Evolutionary conservation across 192 early-diverging fungal genomes (phyloP).

Genomic region (Coemansia sp.): DNA sequence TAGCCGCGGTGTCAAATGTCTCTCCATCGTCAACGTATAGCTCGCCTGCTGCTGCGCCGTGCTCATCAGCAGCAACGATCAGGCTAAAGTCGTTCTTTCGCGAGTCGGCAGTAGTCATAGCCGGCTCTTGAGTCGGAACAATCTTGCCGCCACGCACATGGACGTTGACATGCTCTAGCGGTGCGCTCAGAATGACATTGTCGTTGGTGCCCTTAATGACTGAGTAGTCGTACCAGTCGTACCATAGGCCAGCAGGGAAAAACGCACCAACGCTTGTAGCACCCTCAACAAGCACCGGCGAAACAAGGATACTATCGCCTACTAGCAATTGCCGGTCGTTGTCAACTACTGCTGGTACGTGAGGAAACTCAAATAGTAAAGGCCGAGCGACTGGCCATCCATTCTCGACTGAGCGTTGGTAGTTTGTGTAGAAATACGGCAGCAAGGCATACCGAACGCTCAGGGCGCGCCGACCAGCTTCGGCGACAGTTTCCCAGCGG

Average conservation of each 20-base stretch:
- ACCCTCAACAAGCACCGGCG: slow-evolving; percentile 61
- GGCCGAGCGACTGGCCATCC: slow-evolving; percentile 65
- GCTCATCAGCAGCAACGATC: slow-evolving; percentile 61
- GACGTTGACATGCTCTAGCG: slow-evolving; percentile 63
- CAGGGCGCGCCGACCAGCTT: slow-evolving; percentile 60
- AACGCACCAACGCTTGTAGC: slow-evolving; percentile 61
- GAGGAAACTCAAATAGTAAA: slow-evolving; percentile 60
- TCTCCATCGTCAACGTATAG: slow-evolving; percentile 70
- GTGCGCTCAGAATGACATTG: slow-evolving; percentile 54
- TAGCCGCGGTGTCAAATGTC: slow-evolving; percentile 32
- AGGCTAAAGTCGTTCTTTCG: slow-evolving; percentile 52
- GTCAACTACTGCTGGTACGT: slow-evolving; percentile 26
- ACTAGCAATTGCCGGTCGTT: slow-evolving; percentile 68
- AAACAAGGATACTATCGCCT: slow-evolving; percentile 62
- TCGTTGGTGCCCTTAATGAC: slow-evolving; percentile 17
- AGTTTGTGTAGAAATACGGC: slow-evolving; percentile 67
- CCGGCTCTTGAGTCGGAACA: slow-evolving; percentile 59
- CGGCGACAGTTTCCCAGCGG: slow-evolving; percentile 60
- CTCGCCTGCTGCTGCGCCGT: slow-evolving; percentile 56
- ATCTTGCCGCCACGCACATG: slow-evolving; percentile 66
- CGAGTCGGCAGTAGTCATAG: slow-evolving; percentile 57
- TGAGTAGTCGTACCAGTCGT: slow-evolving; percentile 60
- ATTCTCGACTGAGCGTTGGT: slow-evolving; percentile 51
- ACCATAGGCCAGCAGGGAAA: slow-evolving; percentile 69
- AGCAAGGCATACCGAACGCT: slow-evolving; percentile 63